phyloP scores from a whole-genome alignment of 192 early-diverging fungal genomes.

The Umbelopsis sp. region DNA sequence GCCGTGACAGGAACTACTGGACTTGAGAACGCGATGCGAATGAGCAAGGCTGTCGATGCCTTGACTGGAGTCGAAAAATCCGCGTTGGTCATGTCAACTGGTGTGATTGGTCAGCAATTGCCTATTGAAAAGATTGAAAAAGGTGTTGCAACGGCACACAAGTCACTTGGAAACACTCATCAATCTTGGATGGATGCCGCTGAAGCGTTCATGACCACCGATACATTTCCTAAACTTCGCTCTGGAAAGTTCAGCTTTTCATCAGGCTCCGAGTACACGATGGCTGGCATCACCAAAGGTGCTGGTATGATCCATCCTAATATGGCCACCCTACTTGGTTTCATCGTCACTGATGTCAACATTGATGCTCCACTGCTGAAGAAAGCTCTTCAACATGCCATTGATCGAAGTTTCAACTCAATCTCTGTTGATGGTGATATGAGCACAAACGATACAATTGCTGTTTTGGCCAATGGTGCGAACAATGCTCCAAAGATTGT shows the following conservation, averaged over 20 bases:
- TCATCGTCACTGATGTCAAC: conserved; percentile 83
- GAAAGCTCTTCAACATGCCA: conserved; percentile 75
- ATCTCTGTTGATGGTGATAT: conserved; percentile 97
- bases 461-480: conserved; percentile 86
- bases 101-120: conserved; percentile 93
- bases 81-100: conserved; percentile 92
- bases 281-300: conserved; percentile 96
- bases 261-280: conserved; percentile 56
- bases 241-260: conserved; percentile 57
- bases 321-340: conserved; percentile 94
- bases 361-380: conserved; percentile 67
- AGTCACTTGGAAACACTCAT: conserved; percentile 51
- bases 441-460: conserved; percentile 95
- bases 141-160: conserved; percentile 59
- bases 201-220: conserved; percentile 95
- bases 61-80: conserved; percentile 45
- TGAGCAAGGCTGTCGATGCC: conserved; percentile 60
- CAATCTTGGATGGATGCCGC: conserved; percentile 78
- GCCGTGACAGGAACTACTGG: conserved; percentile 92
- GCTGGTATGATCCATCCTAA: conserved; percentile 99
- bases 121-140: conserved; percentile 79
- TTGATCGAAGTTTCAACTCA: conserved; percentile 92
- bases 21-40: conserved; percentile 71
- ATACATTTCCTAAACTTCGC: conserved; percentile 94
- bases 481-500: conserved; percentile 38